A percentile compares a stretch with the other conserved stretches of the same genome.
These are phyloP conservation scores for Aureobasidium sp. DNA, from an alignment of 2,329 filamentous ascomycete genomes.

Conservation along the genomic window DNA sequence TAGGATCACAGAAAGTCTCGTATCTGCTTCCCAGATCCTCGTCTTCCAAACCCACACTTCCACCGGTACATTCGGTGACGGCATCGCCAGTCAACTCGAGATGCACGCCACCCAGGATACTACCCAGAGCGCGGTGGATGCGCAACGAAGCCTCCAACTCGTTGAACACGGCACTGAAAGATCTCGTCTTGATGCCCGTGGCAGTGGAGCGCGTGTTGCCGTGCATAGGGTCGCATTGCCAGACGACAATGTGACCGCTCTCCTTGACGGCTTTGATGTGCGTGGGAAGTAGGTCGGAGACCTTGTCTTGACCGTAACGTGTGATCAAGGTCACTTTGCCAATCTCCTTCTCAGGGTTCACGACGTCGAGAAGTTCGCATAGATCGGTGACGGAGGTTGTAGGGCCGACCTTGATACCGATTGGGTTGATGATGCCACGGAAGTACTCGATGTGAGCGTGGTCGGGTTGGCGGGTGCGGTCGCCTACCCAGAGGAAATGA, in stretches of 20 bases:
- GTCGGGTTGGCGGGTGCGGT: constrained; percentile 87
- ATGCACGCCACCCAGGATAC: constrained; percentile 88
- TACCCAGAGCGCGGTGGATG: constrained; percentile 76
- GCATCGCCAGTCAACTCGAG: constrained; percentile 92
- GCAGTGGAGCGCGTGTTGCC: constrained; percentile 62
- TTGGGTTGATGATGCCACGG: constrained; percentile 89
- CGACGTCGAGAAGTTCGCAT: constrained; percentile 68
- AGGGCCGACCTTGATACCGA: constrained; percentile 93
- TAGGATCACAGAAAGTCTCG: constrained; percentile 90
- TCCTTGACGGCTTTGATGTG: constrained; percentile 86
- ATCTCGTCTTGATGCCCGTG: constrained; percentile 80
- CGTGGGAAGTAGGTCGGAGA: constrained; percentile 65
- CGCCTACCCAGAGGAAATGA: constrained; percentile 97
- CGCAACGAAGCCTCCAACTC: constrained; percentile 77
- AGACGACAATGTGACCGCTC: constrained; percentile 72
- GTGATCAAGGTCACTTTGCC: constrained; percentile 97
- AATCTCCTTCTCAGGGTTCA: constrained; percentile 74
- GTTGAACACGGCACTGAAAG: constrained; percentile 81
- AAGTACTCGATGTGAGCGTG: constrained; percentile 97
- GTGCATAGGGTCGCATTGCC: constrained; percentile 99
- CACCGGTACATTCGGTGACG: constrained; percentile 92
- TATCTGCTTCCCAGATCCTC: constrained; percentile 87
- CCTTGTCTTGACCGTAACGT: constrained; percentile 76
- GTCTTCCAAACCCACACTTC: constrained; percentile 78
- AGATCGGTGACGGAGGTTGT: constrained; percentile 72